Evolutionary conservation across 176 grass and related monocot genomes (phyloP), one percentile per base, ranked within the genome.

Genomic region (Miscanthus lutarioriparius): DNA sequence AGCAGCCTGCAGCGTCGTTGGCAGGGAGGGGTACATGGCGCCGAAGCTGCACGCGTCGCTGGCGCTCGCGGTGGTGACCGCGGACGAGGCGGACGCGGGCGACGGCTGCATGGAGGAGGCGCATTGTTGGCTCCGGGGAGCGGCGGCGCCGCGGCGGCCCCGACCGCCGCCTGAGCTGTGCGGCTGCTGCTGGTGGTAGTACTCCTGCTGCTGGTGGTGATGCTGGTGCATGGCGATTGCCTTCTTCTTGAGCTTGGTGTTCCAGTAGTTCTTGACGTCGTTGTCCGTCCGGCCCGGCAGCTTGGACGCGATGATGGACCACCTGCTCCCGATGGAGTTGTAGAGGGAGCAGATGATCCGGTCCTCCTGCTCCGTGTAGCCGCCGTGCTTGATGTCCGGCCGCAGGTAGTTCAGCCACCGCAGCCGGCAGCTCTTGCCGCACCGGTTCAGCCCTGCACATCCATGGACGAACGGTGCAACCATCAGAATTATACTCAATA

Each of bases 161-260:
- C 73, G 72, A 25, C 41, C 14, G n/a, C 30, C 72, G 22, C 3
- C 22, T 0, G 5, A 17, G 14, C 10, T 6, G 2, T 26, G 17
- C 33, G 3, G 33, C 8, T 23, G 27, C 16, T 33, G 43, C 8
- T 44, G 10, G 23, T 20, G 1, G 27, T 80, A 8, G 59, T 63
- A 13, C 7, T 63, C 3, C 1, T 72, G 7, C 11, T 78, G 67
- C 2, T 72, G 79, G 0, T 78, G 14, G 11, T 72, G 75, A 0
- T 72, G 80, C 1, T 80, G 79, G 2, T 83, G 79, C 80, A 90
- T 83, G 84, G 75, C 68, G 28, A 83, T 25, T 16, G 76, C 71
- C 89, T 97, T 97, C 79, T 97, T 97, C 91, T 97, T 97, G 68
- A 97, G 88, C 76, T 97, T 97, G 79, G 92, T 97, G 84, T 97